phyloP scores from a whole-genome alignment of 108 stramenopile genomes.

The Poteriospumella lacustris region DNA sequence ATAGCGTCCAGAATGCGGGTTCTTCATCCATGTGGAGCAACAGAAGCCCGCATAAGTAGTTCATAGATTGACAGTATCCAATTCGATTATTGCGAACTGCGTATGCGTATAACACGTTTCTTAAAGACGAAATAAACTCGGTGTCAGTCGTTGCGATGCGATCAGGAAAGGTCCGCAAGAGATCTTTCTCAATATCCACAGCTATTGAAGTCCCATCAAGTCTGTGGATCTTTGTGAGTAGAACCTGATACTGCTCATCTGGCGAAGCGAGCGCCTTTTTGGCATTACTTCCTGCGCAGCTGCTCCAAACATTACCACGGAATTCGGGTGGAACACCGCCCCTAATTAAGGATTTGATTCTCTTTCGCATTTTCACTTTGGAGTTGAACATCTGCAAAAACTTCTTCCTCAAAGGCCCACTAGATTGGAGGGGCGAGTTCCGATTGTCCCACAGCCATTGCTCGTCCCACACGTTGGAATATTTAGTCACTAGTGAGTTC shows the following conservation, averaged over 20 bases:
- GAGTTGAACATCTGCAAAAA: not conserved
- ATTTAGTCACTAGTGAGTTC: not conserved
- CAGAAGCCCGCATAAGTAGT: not conserved
- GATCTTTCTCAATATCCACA: constrained; percentile 18
- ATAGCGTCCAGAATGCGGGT: not conserved
- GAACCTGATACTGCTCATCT: not conserved
- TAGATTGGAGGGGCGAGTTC: not conserved
- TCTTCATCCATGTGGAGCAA: not conserved
- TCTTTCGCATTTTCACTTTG: not conserved
- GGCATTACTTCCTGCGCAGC: not conserved
- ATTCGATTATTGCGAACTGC: not conserved
- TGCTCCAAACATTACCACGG: not conserved
- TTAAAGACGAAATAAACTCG: not conserved
- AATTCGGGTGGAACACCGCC: constrained; percentile 2
- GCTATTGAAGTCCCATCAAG: not conserved
- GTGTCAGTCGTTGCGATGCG: not conserved
- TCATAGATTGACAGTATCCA: constrained; percentile 27
- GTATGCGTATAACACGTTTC: not conserved
- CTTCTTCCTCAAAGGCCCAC: not conserved
- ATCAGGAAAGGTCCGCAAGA: not conserved
- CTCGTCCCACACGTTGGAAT: not conserved
- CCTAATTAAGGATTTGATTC: not conserved
- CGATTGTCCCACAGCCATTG: not conserved
- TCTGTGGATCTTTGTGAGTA: not conserved
- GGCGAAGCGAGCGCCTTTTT: not conserved